These are phyloP conservation scores for Trichoderma hamatum DNA, from an alignment of 2,329 filamentous ascomycete species.

Conservation along the genomic window DNA sequence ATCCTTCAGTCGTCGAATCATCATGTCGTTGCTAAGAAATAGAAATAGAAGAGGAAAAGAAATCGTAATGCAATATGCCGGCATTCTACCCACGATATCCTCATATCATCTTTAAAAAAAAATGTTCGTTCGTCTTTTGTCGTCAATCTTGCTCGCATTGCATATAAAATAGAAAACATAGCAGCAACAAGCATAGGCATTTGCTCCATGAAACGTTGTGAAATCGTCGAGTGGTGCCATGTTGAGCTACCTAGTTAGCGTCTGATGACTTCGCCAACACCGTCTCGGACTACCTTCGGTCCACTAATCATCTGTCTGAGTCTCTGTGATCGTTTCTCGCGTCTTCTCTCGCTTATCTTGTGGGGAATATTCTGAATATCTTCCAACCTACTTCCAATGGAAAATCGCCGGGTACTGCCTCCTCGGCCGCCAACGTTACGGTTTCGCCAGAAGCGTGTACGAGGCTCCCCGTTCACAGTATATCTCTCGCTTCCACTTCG, in stretches of 20 bases:
- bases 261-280: slow-evolving; percentile 60
- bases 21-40: slow-evolving; percentile 14
- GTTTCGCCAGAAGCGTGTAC: slow-evolving; percentile 39
- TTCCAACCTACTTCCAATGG: slow-evolving; percentile 53
- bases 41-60: not conserved
- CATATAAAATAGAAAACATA: not conserved
- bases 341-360: slow-evolving; percentile 59
- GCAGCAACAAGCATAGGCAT: not conserved
- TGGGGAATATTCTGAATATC: slow-evolving; percentile 57
- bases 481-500: slow-evolving; percentile 43
- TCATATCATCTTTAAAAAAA: slow-evolving; percentile 21
- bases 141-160: not conserved
- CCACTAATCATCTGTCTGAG: slow-evolving; percentile 63
- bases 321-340: slow-evolving; percentile 61
- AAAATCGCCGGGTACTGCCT: slow-evolving; percentile 39
- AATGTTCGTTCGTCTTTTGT: not conserved
- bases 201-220: not conserved
- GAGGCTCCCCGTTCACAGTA: slow-evolving; percentile 33
- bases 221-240: slow-evolving; percentile 2
- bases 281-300: slow-evolving; percentile 60
- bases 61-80: slow-evolving; percentile 9
- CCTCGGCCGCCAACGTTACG: slow-evolving; percentile 37
- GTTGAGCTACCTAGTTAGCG: slow-evolving; percentile 33
- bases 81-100: slow-evolving; percentile 4
- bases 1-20: slow-evolving; percentile 10